phyloP scores from a whole-genome alignment of 805 yeast genomes.

The Alloascoidea africana region DNA sequence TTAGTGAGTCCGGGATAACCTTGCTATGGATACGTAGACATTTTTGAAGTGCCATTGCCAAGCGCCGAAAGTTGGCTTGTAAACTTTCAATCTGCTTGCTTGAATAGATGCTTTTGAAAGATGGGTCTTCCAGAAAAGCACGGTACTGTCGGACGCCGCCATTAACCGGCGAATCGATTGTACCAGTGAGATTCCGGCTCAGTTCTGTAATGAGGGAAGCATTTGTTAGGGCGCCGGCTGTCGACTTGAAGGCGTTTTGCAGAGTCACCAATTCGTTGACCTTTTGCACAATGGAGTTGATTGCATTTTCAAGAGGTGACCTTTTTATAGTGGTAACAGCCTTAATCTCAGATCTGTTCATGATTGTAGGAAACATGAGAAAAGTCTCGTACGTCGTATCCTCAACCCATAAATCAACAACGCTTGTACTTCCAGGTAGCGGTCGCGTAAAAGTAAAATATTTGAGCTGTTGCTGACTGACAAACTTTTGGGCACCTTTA shows the following conservation, averaged over 20 bases:
- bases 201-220: constrained; percentile 23
- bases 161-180: constrained; percentile 84
- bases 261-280: constrained; percentile 58
- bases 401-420: constrained; percentile 77
- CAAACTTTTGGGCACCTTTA: constrained; percentile 51
- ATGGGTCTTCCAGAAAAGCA: constrained; percentile 44
- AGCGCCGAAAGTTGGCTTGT: no score
- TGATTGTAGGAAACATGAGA: constrained; percentile 72
- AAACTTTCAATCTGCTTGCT: no score
- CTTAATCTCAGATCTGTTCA: constrained; percentile 68
- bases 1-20: constrained; percentile 39
- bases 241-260: constrained; percentile 31
- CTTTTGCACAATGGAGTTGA: constrained; percentile 47
- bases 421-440: constrained; percentile 57
- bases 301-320: constrained; percentile 79
- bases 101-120: no score
- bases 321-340: constrained; percentile 31
- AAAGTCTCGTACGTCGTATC: constrained; percentile 66
- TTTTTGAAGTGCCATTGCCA: no score
- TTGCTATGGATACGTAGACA: constrained; percentile 58
- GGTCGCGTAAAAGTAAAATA: constrained; percentile 56
- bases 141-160: constrained; percentile 85
- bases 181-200: constrained; percentile 63
- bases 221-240: no score
- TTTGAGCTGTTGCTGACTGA: constrained; percentile 58